phyloP scores from a whole-genome alignment of 768 basidiomycete genomes.

The Tricholoma flavovirens region DNA sequence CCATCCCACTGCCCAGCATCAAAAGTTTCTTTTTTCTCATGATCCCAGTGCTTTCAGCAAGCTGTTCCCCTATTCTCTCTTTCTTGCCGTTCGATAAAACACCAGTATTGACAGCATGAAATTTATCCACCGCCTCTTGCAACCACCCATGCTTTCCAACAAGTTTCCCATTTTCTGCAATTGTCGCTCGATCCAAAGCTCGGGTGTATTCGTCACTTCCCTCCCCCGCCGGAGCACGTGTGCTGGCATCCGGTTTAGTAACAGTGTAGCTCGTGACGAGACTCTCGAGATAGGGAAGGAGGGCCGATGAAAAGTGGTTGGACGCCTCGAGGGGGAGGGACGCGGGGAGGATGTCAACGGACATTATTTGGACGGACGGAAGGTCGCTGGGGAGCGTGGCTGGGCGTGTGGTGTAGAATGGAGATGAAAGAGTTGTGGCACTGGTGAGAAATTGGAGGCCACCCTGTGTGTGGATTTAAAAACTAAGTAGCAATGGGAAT shows the following conservation, averaged over 20 bases:
- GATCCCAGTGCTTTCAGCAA: constrained; percentile 1
- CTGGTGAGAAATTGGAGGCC: constrained; percentile 77
- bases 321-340: constrained; percentile 81
- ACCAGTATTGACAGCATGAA: constrained; percentile 20
- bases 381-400: constrained; percentile 36
- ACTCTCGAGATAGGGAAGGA: constrained; percentile 63
- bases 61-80: neutral
- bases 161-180: constrained; percentile 57
- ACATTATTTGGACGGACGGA: constrained; percentile 71
- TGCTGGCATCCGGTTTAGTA: neutral
- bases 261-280: constrained; percentile 41
- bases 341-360: constrained; percentile 87
- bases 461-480: constrained; percentile 40
- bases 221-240: neutral
- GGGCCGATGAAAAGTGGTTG: constrained; percentile 59
- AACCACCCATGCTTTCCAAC: constrained; percentile 54
- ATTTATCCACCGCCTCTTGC: constrained; percentile 41
- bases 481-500: neutral
- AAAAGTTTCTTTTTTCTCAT: constrained; percentile 59
- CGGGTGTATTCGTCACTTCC: constrained; percentile 22
- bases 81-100: neutral
- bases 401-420: constrained; percentile 55
- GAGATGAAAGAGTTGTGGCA: constrained; percentile 73
- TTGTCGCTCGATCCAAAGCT: constrained; percentile 65
- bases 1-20: constrained; percentile 92